Evolutionary conservation across 108 stramenopile genomes (phyloP).

Genomic region (Nannochloropsis granulata): DNA sequence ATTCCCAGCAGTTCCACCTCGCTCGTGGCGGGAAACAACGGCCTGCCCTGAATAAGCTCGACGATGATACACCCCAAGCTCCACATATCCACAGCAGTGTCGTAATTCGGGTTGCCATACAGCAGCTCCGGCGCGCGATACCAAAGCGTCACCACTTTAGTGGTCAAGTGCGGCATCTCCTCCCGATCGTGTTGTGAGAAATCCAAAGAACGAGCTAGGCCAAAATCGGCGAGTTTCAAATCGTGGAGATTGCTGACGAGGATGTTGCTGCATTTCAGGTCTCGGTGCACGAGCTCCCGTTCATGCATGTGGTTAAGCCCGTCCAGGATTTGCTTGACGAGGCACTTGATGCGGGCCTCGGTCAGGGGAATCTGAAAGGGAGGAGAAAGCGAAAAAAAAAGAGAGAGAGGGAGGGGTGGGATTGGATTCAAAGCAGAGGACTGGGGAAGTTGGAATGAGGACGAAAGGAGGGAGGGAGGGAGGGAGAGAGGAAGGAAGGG

Average conservation of each 20-base stretch:
- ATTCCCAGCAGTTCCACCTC: conserved; percentile 58
- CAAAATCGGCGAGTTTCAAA: conserved; percentile 57
- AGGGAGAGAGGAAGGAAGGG: conserved; percentile 3
- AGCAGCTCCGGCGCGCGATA: conserved; percentile 57
- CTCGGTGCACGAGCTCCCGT: conserved; percentile 49
- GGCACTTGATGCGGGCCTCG: not conserved
- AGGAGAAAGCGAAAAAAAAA: conserved; percentile 27
- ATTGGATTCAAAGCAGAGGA: no score
- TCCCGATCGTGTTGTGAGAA: not conserved
- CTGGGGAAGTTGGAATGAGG: no score
- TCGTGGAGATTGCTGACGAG: conserved; percentile 34
- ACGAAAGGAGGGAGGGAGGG: no score
- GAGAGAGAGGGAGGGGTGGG: no score
- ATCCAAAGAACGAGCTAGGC: conserved; percentile 41
- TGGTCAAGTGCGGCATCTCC: conserved; percentile 39
- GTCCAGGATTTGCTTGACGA: not conserved
- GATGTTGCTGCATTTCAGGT: conserved; percentile 54
- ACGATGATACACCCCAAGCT: conserved; percentile 59
- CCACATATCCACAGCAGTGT: conserved; percentile 45
- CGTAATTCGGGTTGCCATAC: conserved; percentile 41
- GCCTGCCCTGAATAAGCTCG: conserved; percentile 51
- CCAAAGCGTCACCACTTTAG: conserved; percentile 56
- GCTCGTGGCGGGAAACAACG: conserved; percentile 49
- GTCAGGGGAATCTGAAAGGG: not conserved
- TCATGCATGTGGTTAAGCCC: conserved; percentile 35